Conservation (phyloP, 805 yeast species). For the Ogataea naganishii region DNA sequence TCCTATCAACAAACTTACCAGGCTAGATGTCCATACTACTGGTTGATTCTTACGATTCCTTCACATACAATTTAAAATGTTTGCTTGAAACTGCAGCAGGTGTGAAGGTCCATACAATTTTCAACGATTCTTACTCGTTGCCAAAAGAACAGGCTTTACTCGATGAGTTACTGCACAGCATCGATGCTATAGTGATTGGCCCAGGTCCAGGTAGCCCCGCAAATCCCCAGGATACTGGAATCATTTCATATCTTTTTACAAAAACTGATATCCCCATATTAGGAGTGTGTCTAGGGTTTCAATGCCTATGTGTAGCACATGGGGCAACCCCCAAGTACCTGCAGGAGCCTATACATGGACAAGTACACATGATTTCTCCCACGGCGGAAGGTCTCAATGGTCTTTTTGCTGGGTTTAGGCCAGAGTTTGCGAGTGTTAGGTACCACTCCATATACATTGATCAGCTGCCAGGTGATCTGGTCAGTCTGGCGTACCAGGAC, state of each 20-base stretch:
- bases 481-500: constrained; percentile 54
- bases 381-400: constrained; percentile 16
- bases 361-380: constrained; percentile 44
- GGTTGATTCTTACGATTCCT: constrained; percentile 93
- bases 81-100: constrained; percentile 48
- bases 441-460: constrained; percentile 77
- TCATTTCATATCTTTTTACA: constrained; percentile 48
- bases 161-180: constrained; percentile 32
- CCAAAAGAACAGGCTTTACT: constrained; percentile 27
- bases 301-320: constrained; percentile 57
- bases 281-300: constrained; percentile 94
- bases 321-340: constrained; percentile 52
- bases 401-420: constrained; percentile 33
- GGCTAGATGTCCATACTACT: constrained; percentile 45
- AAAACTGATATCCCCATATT: constrained; percentile 50
- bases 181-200: constrained; percentile 78
- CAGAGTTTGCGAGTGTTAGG: constrained; percentile 59
- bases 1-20: neutral
- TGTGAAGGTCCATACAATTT: constrained; percentile 45
- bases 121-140: constrained; percentile 45
- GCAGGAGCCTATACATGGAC: constrained; percentile 73
- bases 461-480: constrained; percentile 20
- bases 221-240: constrained; percentile 56
- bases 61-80: constrained; percentile 71
- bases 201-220: constrained; percentile 97